phyloP scores from a whole-genome alignment of 495 filamentous ascomycete genomes.

The Neurospora sp. region DNA sequence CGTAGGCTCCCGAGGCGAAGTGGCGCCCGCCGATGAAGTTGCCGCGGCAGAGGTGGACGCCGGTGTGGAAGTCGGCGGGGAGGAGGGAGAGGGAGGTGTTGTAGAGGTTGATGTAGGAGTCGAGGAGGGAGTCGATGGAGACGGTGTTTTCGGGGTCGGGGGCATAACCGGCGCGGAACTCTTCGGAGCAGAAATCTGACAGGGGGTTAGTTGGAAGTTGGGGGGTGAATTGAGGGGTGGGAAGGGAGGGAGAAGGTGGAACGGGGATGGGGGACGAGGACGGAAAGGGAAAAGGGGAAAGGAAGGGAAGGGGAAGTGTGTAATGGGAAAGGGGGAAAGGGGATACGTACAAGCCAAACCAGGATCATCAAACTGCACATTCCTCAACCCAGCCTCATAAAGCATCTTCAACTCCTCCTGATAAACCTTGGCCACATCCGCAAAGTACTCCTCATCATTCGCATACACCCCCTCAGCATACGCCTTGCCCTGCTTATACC shows the following conservation, averaged over 20 bases:
- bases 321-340: too few relatives aligned
- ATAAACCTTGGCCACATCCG: slow-evolving; percentile 64
- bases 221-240: too few relatives aligned
- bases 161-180: slow-evolving; percentile 60
- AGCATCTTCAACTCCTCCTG: slow-evolving; percentile 52
- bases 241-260: too few relatives aligned
- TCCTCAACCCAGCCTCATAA: slow-evolving; percentile 58
- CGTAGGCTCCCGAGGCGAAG: slow-evolving; percentile 74
- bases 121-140: slow-evolving; percentile 50
- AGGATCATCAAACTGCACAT: slow-evolving; percentile 68
- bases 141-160: slow-evolving; percentile 47
- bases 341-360: slow-evolving; percentile 57
- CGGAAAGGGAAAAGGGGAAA: too few relatives aligned
- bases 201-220: too few relatives aligned
- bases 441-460: slow-evolving; percentile 61
- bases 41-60: slow-evolving; percentile 70
- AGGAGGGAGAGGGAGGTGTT: slow-evolving; percentile 58
- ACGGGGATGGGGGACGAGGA: too few relatives aligned
- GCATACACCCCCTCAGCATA: slow-evolving; percentile 56
- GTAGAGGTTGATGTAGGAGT: slow-evolving; percentile 67
- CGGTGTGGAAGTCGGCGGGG: slow-evolving; percentile 60
- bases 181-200: slow-evolving; percentile 36
- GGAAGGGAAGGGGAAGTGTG: too few relatives aligned
- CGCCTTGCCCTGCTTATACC: slow-evolving; percentile 58
- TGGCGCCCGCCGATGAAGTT: slow-evolving; percentile 71